A percentile compares a stretch with the other conserved stretches of the same genome.
Conservation (phyloP, 2,329 filamentous ascomycete genomes). For the Calonectria montana region DNA sequence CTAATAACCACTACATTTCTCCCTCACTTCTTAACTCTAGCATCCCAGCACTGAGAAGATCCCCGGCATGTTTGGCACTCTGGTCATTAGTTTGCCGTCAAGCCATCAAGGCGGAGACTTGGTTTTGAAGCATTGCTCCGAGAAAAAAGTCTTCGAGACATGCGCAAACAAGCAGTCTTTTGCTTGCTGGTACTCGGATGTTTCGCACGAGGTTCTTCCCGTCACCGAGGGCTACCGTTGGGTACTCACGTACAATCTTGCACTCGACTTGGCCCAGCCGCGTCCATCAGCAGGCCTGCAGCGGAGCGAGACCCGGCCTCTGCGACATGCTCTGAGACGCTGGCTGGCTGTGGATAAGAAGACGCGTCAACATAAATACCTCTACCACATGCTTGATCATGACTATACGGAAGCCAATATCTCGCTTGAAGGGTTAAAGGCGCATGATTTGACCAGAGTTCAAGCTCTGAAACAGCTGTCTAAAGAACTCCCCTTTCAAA, state of each 20-base stretch:
- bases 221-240: slow-evolving; percentile 60
- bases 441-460: slow-evolving; percentile 39
- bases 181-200: slow-evolving; percentile 61
- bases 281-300: slow-evolving; percentile 36
- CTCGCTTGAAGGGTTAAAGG: slow-evolving; percentile 43
- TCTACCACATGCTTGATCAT: slow-evolving; percentile 48
- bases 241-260: slow-evolving; percentile 65
- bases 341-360: slow-evolving; percentile 38
- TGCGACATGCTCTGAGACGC: slow-evolving; percentile 36
- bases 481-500: slow-evolving; percentile 40
- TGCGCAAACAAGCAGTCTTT: slow-evolving; percentile 36
- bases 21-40: background rate
- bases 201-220: slow-evolving; percentile 61
- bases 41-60: slow-evolving; percentile 55
- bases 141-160: slow-evolving; percentile 47
- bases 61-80: slow-evolving; percentile 61
- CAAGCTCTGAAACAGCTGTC: slow-evolving; percentile 41
- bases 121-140: slow-evolving; percentile 50
- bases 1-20: too few species aligned
- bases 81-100: slow-evolving; percentile 61
- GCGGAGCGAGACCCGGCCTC: slow-evolving; percentile 9
- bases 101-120: slow-evolving; percentile 60
- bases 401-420: slow-evolving; percentile 48
- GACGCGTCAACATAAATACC: slow-evolving; percentile 8
- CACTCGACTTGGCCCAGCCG: slow-evolving; percentile 28